Conservation (phyloP, 352 stramenopile genomes). For the Globisporangium parvum region DNA sequence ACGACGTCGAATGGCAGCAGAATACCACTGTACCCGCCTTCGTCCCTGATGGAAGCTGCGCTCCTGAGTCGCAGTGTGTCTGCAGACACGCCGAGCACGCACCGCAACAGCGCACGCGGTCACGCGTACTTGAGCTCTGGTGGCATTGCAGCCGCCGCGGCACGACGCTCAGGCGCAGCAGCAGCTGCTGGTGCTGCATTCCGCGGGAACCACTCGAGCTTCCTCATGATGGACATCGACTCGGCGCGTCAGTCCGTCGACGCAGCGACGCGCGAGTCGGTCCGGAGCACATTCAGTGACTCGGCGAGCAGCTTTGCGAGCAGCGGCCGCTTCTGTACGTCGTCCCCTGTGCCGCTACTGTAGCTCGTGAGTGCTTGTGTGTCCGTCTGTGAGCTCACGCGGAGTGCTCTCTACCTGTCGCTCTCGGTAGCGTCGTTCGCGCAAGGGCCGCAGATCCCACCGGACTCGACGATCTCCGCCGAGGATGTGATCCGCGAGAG, state of each 20-base stretch:
- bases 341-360: slow-evolving; percentile 1
- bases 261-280: slow-evolving; percentile 23
- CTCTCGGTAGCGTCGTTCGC: slow-evolving; percentile 36
- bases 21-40: slow-evolving; percentile 1
- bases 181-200: background rate
- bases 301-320: slow-evolving; percentile 16
- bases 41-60: slow-evolving; percentile 21
- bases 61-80: slow-evolving; percentile 30
- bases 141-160: slow-evolving; percentile 15
- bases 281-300: slow-evolving; percentile 42
- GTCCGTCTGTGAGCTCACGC: background rate
- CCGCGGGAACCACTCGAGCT: slow-evolving; percentile 20
- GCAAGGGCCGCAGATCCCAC: slow-evolving; percentile 59
- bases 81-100: slow-evolving; percentile 17
- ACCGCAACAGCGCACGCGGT: slow-evolving; percentile 25
- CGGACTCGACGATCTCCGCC: slow-evolving; percentile 77
- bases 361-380: slow-evolving; percentile 3
- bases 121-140: slow-evolving; percentile 19
- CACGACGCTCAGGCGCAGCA: slow-evolving; percentile 8
- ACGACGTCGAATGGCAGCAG: background rate
- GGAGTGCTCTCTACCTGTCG: background rate
- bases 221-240: slow-evolving; percentile 54
- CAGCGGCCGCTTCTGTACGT: slow-evolving; percentile 44
- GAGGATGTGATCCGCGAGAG: slow-evolving; percentile 86
- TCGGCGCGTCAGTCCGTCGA: slow-evolving; percentile 33